Base-by-base conservation (phyloP, 1,284 basidiomycete species). In the Stygiomarasmius scandens region DNA sequence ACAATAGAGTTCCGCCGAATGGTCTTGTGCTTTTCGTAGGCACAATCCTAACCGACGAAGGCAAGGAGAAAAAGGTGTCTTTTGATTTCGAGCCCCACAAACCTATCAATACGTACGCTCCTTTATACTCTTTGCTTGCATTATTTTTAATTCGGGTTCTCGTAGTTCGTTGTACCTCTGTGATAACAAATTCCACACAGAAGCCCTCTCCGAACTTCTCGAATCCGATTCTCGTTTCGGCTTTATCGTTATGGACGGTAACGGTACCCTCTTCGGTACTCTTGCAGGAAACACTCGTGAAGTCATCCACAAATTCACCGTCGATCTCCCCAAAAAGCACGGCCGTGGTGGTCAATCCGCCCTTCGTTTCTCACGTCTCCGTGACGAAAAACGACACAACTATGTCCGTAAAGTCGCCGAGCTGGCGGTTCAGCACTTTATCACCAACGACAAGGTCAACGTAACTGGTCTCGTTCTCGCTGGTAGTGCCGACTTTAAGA, bases 261-360 rank as follows among this genome's bases (percentile, higher is more conserved):
- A 96, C 73, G 95, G 95, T 36, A 92, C 94, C 20, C 89, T 99
- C 46, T 99, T 98, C 66, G 97, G 97, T 63, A 95, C 93, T 2
- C 86, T 99, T 49, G 87, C 95, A 0, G 97, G 97, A 54, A 99
- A 99, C 78, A 98, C 97, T 20, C 93, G 97, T 65, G 96, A 98
- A 63, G 86, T 99, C 54, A 83, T 98, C 58, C 95, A 99, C 79
- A 99, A 99, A 75, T 97, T 99, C 78, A 95, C 92, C 36, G 97
- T 99, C 71, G 97, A 99, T 77, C 84, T 99, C 20, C 97, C 97
- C 52, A 99, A 99, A 82, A 99, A 99, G 83, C 97, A 99, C 76
- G 95, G 95, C 66, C 96, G 97, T 85, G 97, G 97, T 89, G 97
- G 97, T 79, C 97, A 99, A 77, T 99, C 97, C 60, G 97, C 97